phyloP scores from a whole-genome alignment of 164 flowering plant genomes.

The Paratinospora sagittata region DNA sequence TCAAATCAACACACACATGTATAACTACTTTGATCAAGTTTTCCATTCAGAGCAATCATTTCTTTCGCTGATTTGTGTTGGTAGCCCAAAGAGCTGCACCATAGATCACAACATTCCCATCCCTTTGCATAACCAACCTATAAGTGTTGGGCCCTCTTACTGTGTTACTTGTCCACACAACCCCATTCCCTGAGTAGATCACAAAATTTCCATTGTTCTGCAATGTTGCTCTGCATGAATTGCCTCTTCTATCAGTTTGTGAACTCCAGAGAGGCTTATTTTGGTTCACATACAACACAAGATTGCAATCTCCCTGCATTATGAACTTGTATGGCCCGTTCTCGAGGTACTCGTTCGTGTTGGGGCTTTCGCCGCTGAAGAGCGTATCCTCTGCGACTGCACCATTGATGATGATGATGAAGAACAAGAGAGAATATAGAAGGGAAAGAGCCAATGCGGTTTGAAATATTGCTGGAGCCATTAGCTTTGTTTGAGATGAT shows the following conservation, averaged over 20 bases:
- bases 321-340: slow-evolving; percentile 22
- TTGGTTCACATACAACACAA: slow-evolving; percentile 19
- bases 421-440: background rate
- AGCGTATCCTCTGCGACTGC: slow-evolving; percentile 15
- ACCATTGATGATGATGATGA: background rate
- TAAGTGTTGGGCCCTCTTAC: slow-evolving; percentile 19
- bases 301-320: slow-evolving; percentile 20
- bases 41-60: slow-evolving; percentile 4
- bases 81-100: slow-evolving; percentile 30
- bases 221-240: slow-evolving; percentile 7
- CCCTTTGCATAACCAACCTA: slow-evolving; percentile 22
- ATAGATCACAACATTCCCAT: slow-evolving; percentile 28
- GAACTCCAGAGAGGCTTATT: slow-evolving; percentile 14
- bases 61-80: slow-evolving; percentile 17
- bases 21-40: background rate
- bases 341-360: slow-evolving; percentile 15
- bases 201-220: slow-evolving; percentile 17
- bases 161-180: slow-evolving; percentile 19
- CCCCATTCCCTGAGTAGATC: slow-evolving; percentile 10
- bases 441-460: background rate
- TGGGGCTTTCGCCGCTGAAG: slow-evolving; percentile 18
- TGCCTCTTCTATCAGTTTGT: slow-evolving; percentile 13
- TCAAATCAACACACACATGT: background rate
- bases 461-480: background rate
- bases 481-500: background rate